Conservation (phyloP, 805 yeast species). For the Pichia deserticola region DNA sequence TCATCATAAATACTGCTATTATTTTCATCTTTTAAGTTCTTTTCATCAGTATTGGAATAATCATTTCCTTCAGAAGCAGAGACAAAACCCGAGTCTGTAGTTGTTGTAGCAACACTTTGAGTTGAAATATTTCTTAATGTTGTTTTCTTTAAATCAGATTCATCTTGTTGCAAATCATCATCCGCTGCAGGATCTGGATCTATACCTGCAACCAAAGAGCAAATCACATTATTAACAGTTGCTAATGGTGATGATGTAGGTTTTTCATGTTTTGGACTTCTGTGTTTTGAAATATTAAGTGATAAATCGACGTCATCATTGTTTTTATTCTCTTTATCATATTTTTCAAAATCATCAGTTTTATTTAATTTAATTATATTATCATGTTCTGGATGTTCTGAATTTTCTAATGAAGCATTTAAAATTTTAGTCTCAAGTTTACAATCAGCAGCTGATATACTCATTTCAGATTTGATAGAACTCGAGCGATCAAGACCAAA, state of each 20-base stretch:
- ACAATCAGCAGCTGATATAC: slow-evolving; percentile 24
- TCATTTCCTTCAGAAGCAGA: slow-evolving; percentile 15
- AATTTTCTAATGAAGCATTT: slow-evolving; percentile 11
- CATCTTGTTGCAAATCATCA: not conserved
- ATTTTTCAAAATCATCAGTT: slow-evolving; percentile 12
- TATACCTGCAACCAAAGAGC: slow-evolving; percentile 14
- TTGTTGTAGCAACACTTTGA: slow-evolving; percentile 20
- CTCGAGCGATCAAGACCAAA: slow-evolving; percentile 21
- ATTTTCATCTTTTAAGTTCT: slow-evolving; percentile 7
- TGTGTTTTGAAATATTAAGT: not conserved
- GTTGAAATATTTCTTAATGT: slow-evolving; percentile 17
- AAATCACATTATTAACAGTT: slow-evolving; percentile 17
- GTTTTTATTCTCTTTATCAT: slow-evolving; percentile 6
- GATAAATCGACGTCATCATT: not conserved
- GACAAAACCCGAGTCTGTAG: slow-evolving; percentile 26
- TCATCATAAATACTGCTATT: slow-evolving; percentile 1
- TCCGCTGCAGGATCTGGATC: not conserved
- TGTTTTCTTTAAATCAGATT: not conserved
- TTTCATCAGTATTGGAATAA: slow-evolving; percentile 19
- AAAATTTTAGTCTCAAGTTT: slow-evolving; percentile 18
- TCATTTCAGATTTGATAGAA: slow-evolving; percentile 23
- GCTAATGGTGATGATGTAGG: slow-evolving; percentile 13
- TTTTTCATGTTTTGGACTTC: slow-evolving; percentile 2
- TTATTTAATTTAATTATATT: too few relatives aligned
- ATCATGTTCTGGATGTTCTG: slow-evolving; percentile 12